These are phyloP conservation scores for Mycena amicta DNA, from an alignment of 768 basidiomycete genomes.

Conservation along the genomic window DNA sequence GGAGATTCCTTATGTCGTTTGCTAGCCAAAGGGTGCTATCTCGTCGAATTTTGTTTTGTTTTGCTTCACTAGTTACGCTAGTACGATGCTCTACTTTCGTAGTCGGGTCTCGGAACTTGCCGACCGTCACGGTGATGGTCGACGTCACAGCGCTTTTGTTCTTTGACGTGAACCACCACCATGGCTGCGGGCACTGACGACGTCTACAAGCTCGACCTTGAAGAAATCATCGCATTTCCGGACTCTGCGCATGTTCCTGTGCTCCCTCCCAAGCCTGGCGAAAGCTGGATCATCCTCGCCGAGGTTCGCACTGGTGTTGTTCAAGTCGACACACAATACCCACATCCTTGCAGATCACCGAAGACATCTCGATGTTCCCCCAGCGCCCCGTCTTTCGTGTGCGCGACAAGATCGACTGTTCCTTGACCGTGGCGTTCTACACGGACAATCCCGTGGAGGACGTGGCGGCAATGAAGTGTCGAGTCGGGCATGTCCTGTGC, in stretches of 20 bases:
- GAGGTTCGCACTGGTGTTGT: slow-evolving; percentile 14
- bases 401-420: slow-evolving; percentile 16
- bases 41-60: too few relatives aligned
- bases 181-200: slow-evolving; percentile 6
- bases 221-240: slow-evolving; percentile 28
- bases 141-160: too few relatives aligned
- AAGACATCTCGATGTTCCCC: slow-evolving; percentile 11
- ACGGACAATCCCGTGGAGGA: slow-evolving; percentile 22
- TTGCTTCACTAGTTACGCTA: too few relatives aligned
- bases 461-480: slow-evolving; percentile 15
- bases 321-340: neutral
- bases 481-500: slow-evolving; percentile 23
- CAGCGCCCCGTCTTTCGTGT: slow-evolving; percentile 22
- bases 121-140: too few relatives aligned
- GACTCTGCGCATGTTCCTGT: slow-evolving; percentile 26
- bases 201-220: slow-evolving; percentile 25
- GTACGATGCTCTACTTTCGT: too few relatives aligned
- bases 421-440: slow-evolving; percentile 25
- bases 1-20: too few relatives aligned
- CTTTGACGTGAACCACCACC: too few relatives aligned
- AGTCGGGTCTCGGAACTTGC: too few relatives aligned
- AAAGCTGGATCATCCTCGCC: slow-evolving; percentile 27
- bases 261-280: slow-evolving; percentile 20
- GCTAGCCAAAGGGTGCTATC: too few relatives aligned
- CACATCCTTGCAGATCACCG: slow-evolving; percentile 14